Evolutionary conservation across 139 green algal species (phyloP), one percentile per base, ranked within the genome.

Genomic region (Edaphochlamys debaryana): DNA sequence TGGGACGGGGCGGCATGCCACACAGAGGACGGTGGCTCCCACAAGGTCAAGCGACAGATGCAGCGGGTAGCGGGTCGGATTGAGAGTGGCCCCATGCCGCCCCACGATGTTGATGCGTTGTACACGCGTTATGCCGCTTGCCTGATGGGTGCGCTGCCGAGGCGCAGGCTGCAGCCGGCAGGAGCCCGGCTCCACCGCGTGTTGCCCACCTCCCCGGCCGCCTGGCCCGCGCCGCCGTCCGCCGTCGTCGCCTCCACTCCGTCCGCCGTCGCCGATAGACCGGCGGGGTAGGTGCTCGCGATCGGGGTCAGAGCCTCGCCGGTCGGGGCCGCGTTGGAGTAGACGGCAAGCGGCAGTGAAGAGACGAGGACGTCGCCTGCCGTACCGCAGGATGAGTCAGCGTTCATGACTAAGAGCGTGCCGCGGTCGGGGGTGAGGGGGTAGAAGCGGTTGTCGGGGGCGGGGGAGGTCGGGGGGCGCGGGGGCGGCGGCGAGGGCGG

Each of bases 381-480:
- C 30, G 50, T 15, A 29, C 79, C 79, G 50, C 79, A 85, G 1
- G 50, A 27, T 9, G 67, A 23, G 68, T 79, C 67, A 8, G 67
- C 32, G 56, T 85, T 52, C 52, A 85, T 42, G 5, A 85, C 37
- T 19, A 67, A 67, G 27, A 85, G 25, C 34, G 79, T 85, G 67
- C 52, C 52, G 9, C 15, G 19, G 52, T 85, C 56, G 67, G 37
- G 22, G 67, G 41, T 78, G 52, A 71, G 3, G 25, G 67, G 52
- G 19, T 54, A 69, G 67, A 79, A 85, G 67, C 54, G 67, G 67
- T 85, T 69, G 66, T 69, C 50, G 54, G 50, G 37, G 2, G 79
- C 52, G 11, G 79, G 79, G n/a, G n/a, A n/a, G n/a, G n/a, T n/a
- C 0, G 79, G 67, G 4, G 29, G 45, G 0, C 67, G 50, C 0